Base-by-base conservation (phyloP, 202 grass and related monocot species). In the Zoysia matrella region DNA sequence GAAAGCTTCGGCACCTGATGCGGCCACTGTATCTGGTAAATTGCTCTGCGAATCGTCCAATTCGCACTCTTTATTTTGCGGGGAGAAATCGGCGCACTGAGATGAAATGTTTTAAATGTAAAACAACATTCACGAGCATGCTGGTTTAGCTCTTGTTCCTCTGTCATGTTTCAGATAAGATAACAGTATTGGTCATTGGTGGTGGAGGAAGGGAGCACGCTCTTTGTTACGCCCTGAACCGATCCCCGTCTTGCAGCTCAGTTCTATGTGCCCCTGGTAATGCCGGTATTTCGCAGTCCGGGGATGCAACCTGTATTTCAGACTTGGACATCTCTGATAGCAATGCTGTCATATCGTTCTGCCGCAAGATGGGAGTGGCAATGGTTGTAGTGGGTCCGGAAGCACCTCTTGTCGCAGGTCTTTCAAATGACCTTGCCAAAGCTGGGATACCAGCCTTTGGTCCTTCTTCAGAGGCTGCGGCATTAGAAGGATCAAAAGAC, bases 241-340 rank as follows among this genome's bases (percentile, higher is more conserved):
- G 74, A 2, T 91, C 95, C 14, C 86, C 90, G 49, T 93, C 95
- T 7, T 93, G 90, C 54, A 57, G 77, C 67, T 65, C 76, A 30
- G 90, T 98, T 41, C 88, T 98, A n/a, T 98, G 95, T 12, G 88
- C 95, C 62, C 90, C 92, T 58, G 92, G 92, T 65, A 98, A 98
- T 78, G 85, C 77, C 8, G 95, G 90, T 12, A 91, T 98, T 74
- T 80, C 88, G 70, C 90, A 86, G 52, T 95, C 90, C 5, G 85
- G 92, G 4, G 86, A 86, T 39, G 88, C 95, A 8, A 84, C 83
- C 41, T 98, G 92, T 36, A 82, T 95, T 45, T 42, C 88, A 0
- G 86, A 95, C 69, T 41, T 98, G 6, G 85, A 95, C 56, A 91
- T 93, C 15, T 86, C 85, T 49, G 80, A 84, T 11, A 93, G 90